Base-by-base conservation (phyloP, 2,329 filamentous ascomycete genomes). In the Botrytis pseudocinerea region DNA sequence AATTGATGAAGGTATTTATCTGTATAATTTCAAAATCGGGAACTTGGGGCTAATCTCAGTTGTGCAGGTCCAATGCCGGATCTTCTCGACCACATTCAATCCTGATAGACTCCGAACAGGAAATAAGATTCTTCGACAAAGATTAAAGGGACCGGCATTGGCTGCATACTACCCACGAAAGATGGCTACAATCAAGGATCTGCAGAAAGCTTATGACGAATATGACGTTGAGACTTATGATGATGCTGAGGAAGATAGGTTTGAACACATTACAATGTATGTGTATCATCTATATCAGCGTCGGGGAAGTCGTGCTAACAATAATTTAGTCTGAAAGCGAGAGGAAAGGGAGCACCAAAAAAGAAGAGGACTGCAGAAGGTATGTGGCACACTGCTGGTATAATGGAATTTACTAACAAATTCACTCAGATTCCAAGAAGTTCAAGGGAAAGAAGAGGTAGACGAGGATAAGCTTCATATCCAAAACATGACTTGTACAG, bases 21-120 rank as follows among this genome's bases (percentile, higher is more conserved):
- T 35, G 18, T 32, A n/a, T n/a, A 4, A 20, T 20, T 22, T 2
- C n/a, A 38, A 66, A 9, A 12, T 22, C 35, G 44, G 70, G 42
- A 16, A 54, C 74, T 25, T 9, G 6, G n/a, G 18, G 18, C 65
- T 57, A 57, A 69, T 28, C 8, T 14, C 65, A 69, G 46, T 77
- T 59, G 28, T n/a, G 59, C 79, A 98, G 95, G 88, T 89, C 80
- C 94, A 95, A 91, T 97, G 94, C 87, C 90, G 91, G 82, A 89
- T 98, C 85, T 99, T 98, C 86, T 91, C 91, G 80, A 93, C 92
- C 69, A 95, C 91, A 70, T 98, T 91, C 86, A 99, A 99, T 84
- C 96, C 96, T 40, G 87, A 93, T 72, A 86, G 90, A 78, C 83
- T 92, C 75, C 93, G 96, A 75, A 89, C 93, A 78, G 96, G 96